phyloP scores from a whole-genome alignment of 805 yeast species.

The Yamadazyma sp. region DNA sequence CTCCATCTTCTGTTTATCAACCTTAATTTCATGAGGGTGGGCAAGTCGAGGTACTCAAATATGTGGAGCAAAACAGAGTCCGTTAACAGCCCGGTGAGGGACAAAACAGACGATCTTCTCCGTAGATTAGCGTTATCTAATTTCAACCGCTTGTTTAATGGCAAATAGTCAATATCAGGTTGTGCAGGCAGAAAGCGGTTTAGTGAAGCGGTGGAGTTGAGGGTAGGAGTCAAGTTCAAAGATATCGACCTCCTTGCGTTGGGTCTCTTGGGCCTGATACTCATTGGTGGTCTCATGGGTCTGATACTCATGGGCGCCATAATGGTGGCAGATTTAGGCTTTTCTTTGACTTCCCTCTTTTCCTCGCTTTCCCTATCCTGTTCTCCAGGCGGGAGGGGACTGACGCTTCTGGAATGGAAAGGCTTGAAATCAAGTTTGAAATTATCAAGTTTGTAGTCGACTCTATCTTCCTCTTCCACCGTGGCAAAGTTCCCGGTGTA shows the following conservation, averaged over 20 bases:
- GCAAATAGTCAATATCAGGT: constrained; percentile 30
- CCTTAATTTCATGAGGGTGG: constrained; percentile 59
- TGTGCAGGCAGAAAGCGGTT: constrained; percentile 10
- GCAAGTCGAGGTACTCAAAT: constrained; percentile 53
- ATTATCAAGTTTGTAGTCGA: constrained; percentile 9
- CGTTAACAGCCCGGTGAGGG: constrained; percentile 55
- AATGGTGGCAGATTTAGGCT: no score
- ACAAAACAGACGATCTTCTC: constrained; percentile 58
- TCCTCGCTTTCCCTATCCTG: constrained; percentile 1
- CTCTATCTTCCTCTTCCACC: constrained; percentile 1
- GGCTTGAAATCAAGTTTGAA: constrained; percentile 16
- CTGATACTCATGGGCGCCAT: no score
- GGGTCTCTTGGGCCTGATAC: constrained; percentile 8
- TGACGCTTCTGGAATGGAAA: constrained; percentile 17
- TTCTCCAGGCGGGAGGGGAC: constrained; percentile 13
- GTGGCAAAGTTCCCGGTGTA: neutral
- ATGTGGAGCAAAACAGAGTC: constrained; percentile 56
- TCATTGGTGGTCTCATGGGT: neutral
- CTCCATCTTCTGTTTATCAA: constrained; percentile 67
- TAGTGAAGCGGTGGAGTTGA: constrained; percentile 1
- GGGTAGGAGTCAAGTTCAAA: constrained; percentile 9
- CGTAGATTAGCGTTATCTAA: constrained; percentile 38
- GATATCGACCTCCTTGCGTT: constrained; percentile 10
- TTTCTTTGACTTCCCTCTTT: neutral
- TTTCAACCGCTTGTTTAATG: constrained; percentile 54